A percentile compares a stretch with the other conserved stretches of the same genome.
Conservation (phyloP, 2,329 filamentous ascomycete species). For the Fonsecaea pedrosoi region DNA sequence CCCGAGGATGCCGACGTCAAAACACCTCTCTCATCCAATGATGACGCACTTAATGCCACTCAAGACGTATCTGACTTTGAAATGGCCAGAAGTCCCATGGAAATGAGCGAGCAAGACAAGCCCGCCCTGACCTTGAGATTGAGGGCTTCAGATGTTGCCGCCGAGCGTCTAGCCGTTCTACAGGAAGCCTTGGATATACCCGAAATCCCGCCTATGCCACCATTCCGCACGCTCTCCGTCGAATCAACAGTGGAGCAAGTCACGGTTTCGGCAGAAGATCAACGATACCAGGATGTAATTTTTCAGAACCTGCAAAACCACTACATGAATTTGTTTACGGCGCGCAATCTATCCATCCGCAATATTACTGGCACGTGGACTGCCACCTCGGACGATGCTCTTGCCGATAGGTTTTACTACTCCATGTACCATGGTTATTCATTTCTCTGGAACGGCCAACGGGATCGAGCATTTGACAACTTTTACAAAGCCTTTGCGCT, state of each 20-base stretch:
- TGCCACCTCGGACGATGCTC: constrained; percentile 38
- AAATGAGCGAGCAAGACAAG: constrained; percentile 26
- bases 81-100: constrained; percentile 27
- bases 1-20: constrained; percentile 37
- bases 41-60: constrained; percentile 29
- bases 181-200: constrained; percentile 33
- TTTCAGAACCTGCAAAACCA: constrained; percentile 37
- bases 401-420: constrained; percentile 40
- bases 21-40: constrained; percentile 37
- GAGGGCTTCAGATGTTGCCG: constrained; percentile 32
- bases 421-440: constrained; percentile 41
- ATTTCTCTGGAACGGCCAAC: constrained; percentile 39
- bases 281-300: constrained; percentile 36
- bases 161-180: constrained; percentile 30
- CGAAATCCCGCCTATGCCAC: constrained; percentile 36
- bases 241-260: constrained; percentile 34
- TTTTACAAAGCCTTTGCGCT: constrained; percentile 39
- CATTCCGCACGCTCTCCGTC: constrained; percentile 37
- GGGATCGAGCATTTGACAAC: constrained; percentile 38
- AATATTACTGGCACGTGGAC: constrained; percentile 37
- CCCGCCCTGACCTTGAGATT: constrained; percentile 21
- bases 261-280: constrained; percentile 30
- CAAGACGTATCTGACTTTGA: constrained; percentile 35
- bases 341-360: constrained; percentile 36
- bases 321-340: constrained; percentile 36